phyloP scores from a whole-genome alignment of 257 asterid species.

The Agastache rugosa region DNA sequence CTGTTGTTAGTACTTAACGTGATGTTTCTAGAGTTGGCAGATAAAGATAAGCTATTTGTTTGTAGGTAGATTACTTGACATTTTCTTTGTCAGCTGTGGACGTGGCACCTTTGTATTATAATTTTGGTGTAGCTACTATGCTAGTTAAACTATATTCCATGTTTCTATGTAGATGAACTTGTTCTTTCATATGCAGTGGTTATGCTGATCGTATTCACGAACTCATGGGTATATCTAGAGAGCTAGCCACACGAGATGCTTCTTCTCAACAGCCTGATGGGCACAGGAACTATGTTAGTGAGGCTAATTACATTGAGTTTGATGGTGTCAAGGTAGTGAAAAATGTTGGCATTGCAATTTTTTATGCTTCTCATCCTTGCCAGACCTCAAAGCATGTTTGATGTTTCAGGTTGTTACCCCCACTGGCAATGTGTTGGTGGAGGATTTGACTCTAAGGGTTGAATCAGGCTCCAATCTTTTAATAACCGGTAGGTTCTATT shows the following conservation, averaged over 20 bases:
- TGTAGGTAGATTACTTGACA: conserved; percentile 17
- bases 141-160: conserved; percentile 22
- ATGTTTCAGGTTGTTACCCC: conserved; percentile 94
- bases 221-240: conserved; percentile 87
- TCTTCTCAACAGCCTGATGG: conserved; percentile 81
- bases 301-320: conserved; percentile 95
- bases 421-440: conserved; percentile 91
- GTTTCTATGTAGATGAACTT: conserved; percentile 16
- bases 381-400: conserved; percentile 38
- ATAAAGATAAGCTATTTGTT: conserved; percentile 19
- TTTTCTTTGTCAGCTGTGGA: conserved; percentile 22
- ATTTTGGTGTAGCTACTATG: conserved; percentile 24
- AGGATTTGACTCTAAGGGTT: conserved; percentile 82
- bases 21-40: conserved; percentile 14
- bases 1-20: neutral
- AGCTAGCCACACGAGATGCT: conserved; percentile 67
- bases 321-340: conserved; percentile 84
- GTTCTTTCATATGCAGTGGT: conserved; percentile 72
- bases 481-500: conserved; percentile 75
- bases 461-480: conserved; percentile 99
- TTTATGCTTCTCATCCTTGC: conserved; percentile 35
- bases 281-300: conserved; percentile 83
- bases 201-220: conserved; percentile 99
- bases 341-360: conserved; percentile 30
- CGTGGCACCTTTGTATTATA: neutral